Base-by-base conservation (phyloP, 169 alveolate genomes). In the Plasmodium cynomolgi region DNA sequence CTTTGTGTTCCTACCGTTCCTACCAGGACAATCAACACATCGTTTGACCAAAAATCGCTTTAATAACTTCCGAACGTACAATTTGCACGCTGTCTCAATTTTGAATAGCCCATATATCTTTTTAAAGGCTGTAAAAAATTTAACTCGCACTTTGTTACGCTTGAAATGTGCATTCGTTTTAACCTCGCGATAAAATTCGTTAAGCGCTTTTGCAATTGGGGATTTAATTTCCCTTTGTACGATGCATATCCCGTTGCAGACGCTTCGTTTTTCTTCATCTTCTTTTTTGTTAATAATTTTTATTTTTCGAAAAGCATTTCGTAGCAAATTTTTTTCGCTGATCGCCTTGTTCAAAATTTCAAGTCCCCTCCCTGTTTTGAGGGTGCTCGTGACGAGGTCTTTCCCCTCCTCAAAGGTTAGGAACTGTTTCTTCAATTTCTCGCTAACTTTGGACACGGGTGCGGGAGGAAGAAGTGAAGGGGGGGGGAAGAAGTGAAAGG, bases 361-460 rank as follows among this genome's bases (percentile, higher is more conserved):
- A 37, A 90, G 62, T 26, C 91, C 94, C 8, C 94, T 90, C 20
- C 94, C 94, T 23, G 91, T 80, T 80, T 68, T 90, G 72, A 90
- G 41, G 17, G 71, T 90, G 29, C 84, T 80, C 31, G 44, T 62
- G 50, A 90, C 94, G 15, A 90, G 83, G n/a, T 72, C 90, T 47
- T 90, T 90, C 44, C 91, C 91, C 50, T 90, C 94, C 31, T 90
- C 84, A 68, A 90, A 90, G n/a, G 94, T 62, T 17, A 90, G 91
- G 74, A 90, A 90, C 31, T 33, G 72, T 71, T 39, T 86, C 29
- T 44, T 54, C 9, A 77, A 56, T 86, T 31, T n/a, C 13, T 74
- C 47, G 39, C 74, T 79, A 56, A 50, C 93, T 85, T 75, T 17
- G 15, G 33, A 20, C 33, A 6, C 7, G 41, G 77, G 77, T 23